Evolutionary conservation across 371 early-diverging fungal genomes (phyloP), one percentile per base, ranked within the genome.

Genomic region (Paraphysoderma sedebokerense): DNA sequence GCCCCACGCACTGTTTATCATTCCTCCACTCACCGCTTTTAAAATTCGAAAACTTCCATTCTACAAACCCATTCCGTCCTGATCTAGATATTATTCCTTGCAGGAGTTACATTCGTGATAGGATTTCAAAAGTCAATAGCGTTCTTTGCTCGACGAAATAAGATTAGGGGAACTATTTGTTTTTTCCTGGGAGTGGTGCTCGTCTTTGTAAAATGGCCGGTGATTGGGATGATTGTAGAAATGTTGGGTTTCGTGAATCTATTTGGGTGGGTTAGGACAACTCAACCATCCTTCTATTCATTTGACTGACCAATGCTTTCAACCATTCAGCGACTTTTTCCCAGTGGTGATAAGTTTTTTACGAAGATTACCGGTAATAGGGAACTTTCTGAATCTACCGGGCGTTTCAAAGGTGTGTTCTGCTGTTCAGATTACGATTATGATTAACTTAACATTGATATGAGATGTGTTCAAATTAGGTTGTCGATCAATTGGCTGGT

Each of bases 211-310:
- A 82, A 82, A 58, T 85, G 82, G 77, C 82, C 93, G 30, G 60
- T 87, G n/a, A 51, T 86, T 41, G 95, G 97, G n/a, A 82, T 96
- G 48, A 27, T 75, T 33, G 67, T 93, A 38, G 93, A 96, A 61
- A 55, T 80, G 3, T 85, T 93, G 72, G 97, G 95, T 0, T 90
- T 96, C 54, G 65, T 93, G 44, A 93, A 96, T 60, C 63, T 96
- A 40, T 96, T 96, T 72, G 97, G 95, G 86, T 87, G 74, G 44
- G 65, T 12, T 11, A 11, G 32, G 34, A 17, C 12, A 12, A 34
- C 34, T 34, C 12, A 34, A 12, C 12, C 34, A 17, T 34, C 34
- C 34, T 11, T 19, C 20, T 37, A 37, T 44, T 34, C 12, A 34
- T 52, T 6, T 48, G 5, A 40, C 15, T 47, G 27, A 17, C 8